These are phyloP conservation scores for Aleurites moluccanus DNA, from an alignment of 441 rosid genomes.

Conservation along the genomic window DNA sequence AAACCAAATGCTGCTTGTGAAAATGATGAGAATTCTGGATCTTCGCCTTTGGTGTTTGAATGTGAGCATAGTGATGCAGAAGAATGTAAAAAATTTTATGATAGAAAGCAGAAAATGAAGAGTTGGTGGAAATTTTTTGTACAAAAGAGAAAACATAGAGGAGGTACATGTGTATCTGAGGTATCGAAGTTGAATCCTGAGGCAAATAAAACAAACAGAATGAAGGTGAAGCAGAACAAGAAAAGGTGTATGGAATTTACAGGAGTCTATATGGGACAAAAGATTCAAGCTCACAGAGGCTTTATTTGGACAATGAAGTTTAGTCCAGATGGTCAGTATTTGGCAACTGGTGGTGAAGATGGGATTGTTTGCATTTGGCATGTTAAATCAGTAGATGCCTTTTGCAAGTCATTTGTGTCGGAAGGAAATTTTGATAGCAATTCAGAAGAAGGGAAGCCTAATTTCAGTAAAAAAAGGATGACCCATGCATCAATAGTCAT, in stretches of 20 bases:
- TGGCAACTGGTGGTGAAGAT: constrained; percentile 90
- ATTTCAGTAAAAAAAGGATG: constrained; percentile 27
- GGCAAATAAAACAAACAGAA: constrained; percentile 31
- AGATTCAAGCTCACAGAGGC: constrained; percentile 75
- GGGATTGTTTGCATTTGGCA: constrained; percentile 72
- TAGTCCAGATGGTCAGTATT: constrained; percentile 70
- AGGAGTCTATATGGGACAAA: constrained; percentile 55
- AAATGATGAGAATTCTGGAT: constrained; percentile 24
- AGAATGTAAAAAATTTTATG: constrained; percentile 23
- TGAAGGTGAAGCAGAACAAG: constrained; percentile 57
- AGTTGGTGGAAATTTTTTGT: constrained; percentile 56
- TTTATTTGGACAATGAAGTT: constrained; percentile 73
- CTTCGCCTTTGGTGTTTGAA: constrained; percentile 25
- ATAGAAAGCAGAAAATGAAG: constrained; percentile 35
- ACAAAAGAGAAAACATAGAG: constrained; percentile 26
- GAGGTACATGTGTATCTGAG: constrained; percentile 14
- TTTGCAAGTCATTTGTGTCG: constrained; percentile 26
- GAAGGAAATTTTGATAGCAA: constrained; percentile 23
- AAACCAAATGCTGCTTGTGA: constrained; percentile 18
- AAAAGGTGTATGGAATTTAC: constrained; percentile 70
- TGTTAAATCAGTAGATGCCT: constrained; percentile 43
- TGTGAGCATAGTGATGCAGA: constrained; percentile 25
- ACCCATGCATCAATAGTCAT: constrained; percentile 40
- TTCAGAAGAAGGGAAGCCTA: constrained; percentile 21
- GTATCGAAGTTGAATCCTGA: constrained; percentile 24